phyloP scores from a whole-genome alignment of 108 stramenopile genomes.

The Hondaea fermentalgiana region DNA sequence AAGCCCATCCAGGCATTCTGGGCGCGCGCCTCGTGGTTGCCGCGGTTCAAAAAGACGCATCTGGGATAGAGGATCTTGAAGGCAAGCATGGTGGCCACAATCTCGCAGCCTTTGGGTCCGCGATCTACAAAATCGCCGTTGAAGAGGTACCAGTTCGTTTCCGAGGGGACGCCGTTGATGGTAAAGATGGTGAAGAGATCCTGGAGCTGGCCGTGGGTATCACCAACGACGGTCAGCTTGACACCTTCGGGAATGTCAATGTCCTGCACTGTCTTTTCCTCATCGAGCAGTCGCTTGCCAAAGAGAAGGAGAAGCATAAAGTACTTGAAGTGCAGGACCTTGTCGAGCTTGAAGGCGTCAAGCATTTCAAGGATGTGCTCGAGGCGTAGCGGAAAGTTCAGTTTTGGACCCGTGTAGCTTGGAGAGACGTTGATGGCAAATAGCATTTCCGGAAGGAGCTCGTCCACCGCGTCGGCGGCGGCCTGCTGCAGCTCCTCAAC shows the following conservation, averaged over 20 bases:
- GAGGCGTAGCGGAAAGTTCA: constrained; percentile 37
- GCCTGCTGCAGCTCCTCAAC: constrained; percentile 26
- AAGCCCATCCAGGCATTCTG: constrained; percentile 56
- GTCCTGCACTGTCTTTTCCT: constrained; percentile 35
- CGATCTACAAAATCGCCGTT: constrained; percentile 63
- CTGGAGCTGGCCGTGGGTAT: constrained; percentile 57
- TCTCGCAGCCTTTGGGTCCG: constrained; percentile 44
- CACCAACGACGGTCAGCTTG: constrained; percentile 32
- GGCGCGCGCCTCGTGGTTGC: constrained; percentile 55
- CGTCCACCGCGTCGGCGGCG: constrained; percentile 20
- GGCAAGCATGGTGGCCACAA: constrained; percentile 40
- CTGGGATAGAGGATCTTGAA: constrained; percentile 42
- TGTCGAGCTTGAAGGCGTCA: constrained; percentile 39
- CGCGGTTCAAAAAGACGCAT: constrained; percentile 43
- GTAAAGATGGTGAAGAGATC: constrained; percentile 54
- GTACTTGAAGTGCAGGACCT: constrained; percentile 37
- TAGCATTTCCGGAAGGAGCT: background rate
- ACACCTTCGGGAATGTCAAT: constrained; percentile 19
- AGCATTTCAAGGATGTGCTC: constrained; percentile 36
- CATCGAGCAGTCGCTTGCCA: constrained; percentile 19
- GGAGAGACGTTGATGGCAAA: constrained; percentile 25
- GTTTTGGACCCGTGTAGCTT: constrained; percentile 26
- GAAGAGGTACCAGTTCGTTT: constrained; percentile 48
- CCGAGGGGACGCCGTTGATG: constrained; percentile 44
- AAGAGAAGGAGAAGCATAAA: constrained; percentile 29